phyloP scores from a whole-genome alignment of 495 filamentous ascomycete genomes.

The Xylona heveae region DNA sequence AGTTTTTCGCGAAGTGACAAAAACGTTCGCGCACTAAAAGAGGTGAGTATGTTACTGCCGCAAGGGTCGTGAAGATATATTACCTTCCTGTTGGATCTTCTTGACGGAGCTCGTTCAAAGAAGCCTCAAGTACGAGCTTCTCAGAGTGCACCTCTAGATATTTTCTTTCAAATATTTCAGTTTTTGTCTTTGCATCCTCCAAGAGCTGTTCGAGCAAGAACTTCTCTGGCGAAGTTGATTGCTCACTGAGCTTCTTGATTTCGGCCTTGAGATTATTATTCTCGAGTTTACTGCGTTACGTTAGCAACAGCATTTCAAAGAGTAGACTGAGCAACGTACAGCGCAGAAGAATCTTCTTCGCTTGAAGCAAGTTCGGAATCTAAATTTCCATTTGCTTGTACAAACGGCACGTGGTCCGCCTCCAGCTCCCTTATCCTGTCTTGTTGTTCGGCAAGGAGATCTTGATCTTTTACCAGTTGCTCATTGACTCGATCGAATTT shows the following conservation, averaged over 20 bases:
- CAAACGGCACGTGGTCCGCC: constrained; percentile 6
- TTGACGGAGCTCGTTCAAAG: constrained; percentile 11
- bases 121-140: constrained; percentile 13
- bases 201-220: constrained; percentile 13
- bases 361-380: constrained; percentile 2
- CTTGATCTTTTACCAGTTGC: constrained; percentile 30
- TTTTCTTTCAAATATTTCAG: constrained; percentile 10
- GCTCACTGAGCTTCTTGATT: constrained; percentile 1
- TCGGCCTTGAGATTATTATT: constrained; percentile 3
- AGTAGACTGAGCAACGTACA: no score
- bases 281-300: neutral
- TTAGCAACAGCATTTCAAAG: no score
- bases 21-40: constrained; percentile 14
- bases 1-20: constrained; percentile 14
- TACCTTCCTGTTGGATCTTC: constrained; percentile 14
- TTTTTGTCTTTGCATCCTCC: constrained; percentile 9
- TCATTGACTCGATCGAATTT: constrained; percentile 31
- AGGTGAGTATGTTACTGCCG: constrained; percentile 8
- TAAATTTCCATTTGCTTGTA: constrained; percentile 8
- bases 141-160: constrained; percentile 11
- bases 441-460: constrained; percentile 30
- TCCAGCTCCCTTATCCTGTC: constrained; percentile 29
- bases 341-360: no score
- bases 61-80: constrained; percentile 3
- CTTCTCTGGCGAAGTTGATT: constrained; percentile 6